phyloP scores from a whole-genome alignment of 257 asterid species.

The Dorcoceras hygrometricum region DNA sequence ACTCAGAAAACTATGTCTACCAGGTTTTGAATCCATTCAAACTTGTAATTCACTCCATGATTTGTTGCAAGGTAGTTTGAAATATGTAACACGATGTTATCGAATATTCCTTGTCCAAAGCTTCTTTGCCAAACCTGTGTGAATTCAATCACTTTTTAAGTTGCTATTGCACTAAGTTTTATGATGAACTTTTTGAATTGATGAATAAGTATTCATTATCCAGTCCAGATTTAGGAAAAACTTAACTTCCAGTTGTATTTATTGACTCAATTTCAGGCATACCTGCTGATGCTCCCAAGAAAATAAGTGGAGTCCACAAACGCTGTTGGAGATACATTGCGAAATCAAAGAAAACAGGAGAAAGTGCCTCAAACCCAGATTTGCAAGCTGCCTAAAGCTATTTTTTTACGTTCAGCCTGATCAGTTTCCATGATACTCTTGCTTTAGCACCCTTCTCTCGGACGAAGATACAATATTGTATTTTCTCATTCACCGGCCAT shows the following conservation, averaged over 20 bases:
- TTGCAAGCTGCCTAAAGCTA: slow-evolving; percentile 40
- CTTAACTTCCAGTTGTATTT: neutral
- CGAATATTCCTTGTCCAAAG: neutral
- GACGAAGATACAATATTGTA: neutral
- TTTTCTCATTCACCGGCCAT: neutral
- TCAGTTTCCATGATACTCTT: slow-evolving; percentile 7
- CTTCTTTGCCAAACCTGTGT: neutral
- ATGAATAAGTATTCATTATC: neutral
- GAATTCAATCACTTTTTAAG: neutral
- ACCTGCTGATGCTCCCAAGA: slow-evolving; percentile 75
- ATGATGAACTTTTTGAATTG: neutral
- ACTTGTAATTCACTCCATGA: neutral
- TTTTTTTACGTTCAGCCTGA: slow-evolving; percentile 1
- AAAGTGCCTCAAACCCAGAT: slow-evolving; percentile 38
- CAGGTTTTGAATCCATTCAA: neutral
- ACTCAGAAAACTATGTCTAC: neutral
- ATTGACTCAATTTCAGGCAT: slow-evolving; percentile 42
- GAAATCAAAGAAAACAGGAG: slow-evolving; percentile 35
- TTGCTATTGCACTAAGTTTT: neutral
- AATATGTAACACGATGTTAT: neutral
- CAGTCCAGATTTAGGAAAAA: neutral
- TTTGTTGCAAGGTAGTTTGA: neutral
- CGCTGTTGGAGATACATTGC: slow-evolving; percentile 89
- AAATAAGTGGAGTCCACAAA: slow-evolving; percentile 93
- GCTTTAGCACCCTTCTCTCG: neutral